Percentiles rank a stretch among this genome's conserved stretches.
Evolutionary conservation across 768 basidiomycete genomes (phyloP).

Genomic region (Ramaria sp.): DNA sequence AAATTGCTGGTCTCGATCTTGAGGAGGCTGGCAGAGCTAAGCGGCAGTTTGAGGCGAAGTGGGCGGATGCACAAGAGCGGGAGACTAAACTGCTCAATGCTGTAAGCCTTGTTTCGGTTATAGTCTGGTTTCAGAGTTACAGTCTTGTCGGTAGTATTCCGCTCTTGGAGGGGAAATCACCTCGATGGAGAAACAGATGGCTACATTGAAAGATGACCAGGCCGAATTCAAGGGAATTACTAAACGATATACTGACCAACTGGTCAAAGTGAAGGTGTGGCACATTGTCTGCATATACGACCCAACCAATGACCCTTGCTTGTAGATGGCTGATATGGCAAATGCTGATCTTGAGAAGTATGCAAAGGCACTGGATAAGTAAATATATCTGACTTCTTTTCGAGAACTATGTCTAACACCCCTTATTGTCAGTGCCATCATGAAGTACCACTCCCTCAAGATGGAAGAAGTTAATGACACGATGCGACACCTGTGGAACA

Average conservation of each 20-base stretch:
- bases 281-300: not conserved
- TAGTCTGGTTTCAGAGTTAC: not conserved
- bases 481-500: conserved; percentile 96
- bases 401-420: not conserved
- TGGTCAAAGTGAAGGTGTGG: conserved; percentile 86
- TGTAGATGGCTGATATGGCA: conserved; percentile 93
- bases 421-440: conserved; percentile 67
- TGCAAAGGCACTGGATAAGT: conserved; percentile 95
- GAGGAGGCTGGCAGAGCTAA: conserved; percentile 78
- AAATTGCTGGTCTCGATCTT: conserved; percentile 71
- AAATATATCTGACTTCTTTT: conserved; percentile 17
- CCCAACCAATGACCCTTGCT: not conserved
- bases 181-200: conserved; percentile 55
- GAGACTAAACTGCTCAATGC: conserved; percentile 62
- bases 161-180: conserved; percentile 76
- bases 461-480: conserved; percentile 99
- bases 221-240: conserved; percentile 82
- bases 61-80: conserved; percentile 54
- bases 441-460: conserved; percentile 95
- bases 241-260: conserved; percentile 78
- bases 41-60: conserved; percentile 76
- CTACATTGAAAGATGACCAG: conserved; percentile 56
- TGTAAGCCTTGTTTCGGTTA: conserved; percentile 28
- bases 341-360: conserved; percentile 97
- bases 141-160: conserved; percentile 42